Evolutionary conservation across 2,329 filamentous ascomycete genomes (phyloP), one percentile per base, ranked within the genome.

Genomic region (Huntiella abstrusa): DNA sequence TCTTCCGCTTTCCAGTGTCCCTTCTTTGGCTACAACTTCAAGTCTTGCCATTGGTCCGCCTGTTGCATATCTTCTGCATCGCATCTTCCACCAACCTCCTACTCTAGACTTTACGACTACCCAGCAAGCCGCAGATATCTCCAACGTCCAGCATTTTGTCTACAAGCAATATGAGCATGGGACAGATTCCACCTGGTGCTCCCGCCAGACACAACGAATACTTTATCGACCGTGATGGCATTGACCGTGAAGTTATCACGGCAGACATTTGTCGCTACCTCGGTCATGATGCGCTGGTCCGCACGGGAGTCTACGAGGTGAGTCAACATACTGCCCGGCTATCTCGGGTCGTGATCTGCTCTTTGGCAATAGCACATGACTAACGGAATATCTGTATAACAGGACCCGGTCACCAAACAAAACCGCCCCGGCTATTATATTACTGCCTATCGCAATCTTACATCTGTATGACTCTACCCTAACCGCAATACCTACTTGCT

Each of bases 251-350:
- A 62, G 82, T 87, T 56, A 85, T 87, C 62, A 83, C 83, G 52
- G 78, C 80, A 59, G 82, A 87, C 60, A 84, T 87, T 54, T 86
- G 82, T 66, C 80, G 81, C 58, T 87, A 85, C 60, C 71, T 87
- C 54, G 82, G 82, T 57, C 84, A 84, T 61, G 82, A 87, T 67
- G 82, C 82, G 54, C 71, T 83, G 56, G 81, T 84, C 58, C 77
- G 78, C 57, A 81, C 80, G 50, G 79, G 78, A 56, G 75, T 72
- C 55, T 80, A 82, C 62, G 75, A 82, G 71, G 80, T 84, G 71
- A 55, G 68, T 59, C 5, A 19, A 33, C 28, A 8, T 5, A 17
- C 4, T 38, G 4, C 32, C 16, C 32, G 16, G 15, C 42, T 33
- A 4, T 28, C 22, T 28, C 4, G 6, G 3, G 48, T 44, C 48